Conservation (phyloP, 768 basidiomycete species). For the Auriscalpium microsporum region DNA sequence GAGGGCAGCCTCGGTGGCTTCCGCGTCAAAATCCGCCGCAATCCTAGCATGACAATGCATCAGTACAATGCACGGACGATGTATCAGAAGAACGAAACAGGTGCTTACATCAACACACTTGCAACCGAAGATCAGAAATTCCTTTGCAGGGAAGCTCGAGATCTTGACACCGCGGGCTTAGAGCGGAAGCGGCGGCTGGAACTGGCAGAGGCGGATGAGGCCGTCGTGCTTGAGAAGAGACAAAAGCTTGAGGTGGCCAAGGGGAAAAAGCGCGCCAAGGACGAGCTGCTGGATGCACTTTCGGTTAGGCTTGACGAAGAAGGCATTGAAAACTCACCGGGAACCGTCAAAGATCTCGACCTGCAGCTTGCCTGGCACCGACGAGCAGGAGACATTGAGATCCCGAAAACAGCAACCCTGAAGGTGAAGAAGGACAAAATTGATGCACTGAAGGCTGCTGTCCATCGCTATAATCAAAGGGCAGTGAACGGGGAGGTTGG, state of each 20-base stretch:
- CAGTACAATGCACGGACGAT: slow-evolving; percentile 5
- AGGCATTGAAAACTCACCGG: not conserved
- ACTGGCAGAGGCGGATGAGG: not conserved
- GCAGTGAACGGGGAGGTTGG: too few species aligned
- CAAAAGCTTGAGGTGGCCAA: not conserved
- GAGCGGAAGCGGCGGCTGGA: not conserved
- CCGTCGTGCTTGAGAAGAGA: not conserved
- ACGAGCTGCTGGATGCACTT: not conserved
- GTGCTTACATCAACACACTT: not conserved
- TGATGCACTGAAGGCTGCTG: not conserved
- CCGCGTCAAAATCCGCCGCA: not conserved
- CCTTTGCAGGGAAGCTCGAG: not conserved
- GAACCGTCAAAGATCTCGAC: not conserved
- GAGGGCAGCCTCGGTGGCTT: slow-evolving; percentile 19
- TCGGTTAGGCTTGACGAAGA: not conserved
- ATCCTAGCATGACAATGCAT: not conserved
- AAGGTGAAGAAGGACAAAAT: not conserved
- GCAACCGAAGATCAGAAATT: not conserved
- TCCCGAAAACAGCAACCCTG: not conserved
- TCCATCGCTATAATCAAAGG: not conserved
- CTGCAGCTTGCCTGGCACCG: not conserved
- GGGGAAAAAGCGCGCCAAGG: not conserved
- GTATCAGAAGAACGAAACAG: not conserved
- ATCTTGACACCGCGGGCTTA: not conserved
- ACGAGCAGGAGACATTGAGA: not conserved